These are phyloP conservation scores for Ophiostoma himal-ulmi DNA, from an alignment of 2,329 filamentous ascomycete species.

Conservation along the genomic window DNA sequence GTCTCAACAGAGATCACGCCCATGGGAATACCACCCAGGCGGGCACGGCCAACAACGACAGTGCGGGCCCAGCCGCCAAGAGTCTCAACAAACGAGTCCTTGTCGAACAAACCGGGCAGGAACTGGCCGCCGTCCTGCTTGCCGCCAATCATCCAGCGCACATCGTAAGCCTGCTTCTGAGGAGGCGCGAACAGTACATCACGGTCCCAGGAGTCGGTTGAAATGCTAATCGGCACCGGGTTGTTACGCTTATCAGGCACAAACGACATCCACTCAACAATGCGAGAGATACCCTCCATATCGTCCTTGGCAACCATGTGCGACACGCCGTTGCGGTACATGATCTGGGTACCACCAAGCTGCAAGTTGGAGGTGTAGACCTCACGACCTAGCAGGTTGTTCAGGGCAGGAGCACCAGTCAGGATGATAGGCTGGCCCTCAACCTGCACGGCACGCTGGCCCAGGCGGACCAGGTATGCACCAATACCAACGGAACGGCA, in stretches of 20 bases:
- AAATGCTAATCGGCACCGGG: constrained; percentile 86
- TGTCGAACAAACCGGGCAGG: constrained; percentile 89
- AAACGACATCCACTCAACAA: constrained; percentile 96
- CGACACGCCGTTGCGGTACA: constrained; percentile 99
- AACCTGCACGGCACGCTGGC: constrained; percentile 96
- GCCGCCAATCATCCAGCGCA: constrained; percentile 86
- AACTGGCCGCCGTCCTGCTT: constrained; percentile 81
- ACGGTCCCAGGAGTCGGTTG: constrained; percentile 83
- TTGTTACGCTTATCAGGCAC: constrained; percentile 92
- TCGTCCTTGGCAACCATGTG: constrained; percentile 98
- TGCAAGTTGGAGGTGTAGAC: constrained; percentile 99
- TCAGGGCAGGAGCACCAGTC: constrained; percentile 92
- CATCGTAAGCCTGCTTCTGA: constrained; percentile 82
- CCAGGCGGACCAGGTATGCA: constrained; percentile 96
- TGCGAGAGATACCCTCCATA: constrained; percentile 95
- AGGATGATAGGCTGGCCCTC: constrained; percentile 98
- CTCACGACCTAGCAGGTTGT: constrained; percentile 95
- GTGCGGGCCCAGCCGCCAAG: constrained; percentile 96
- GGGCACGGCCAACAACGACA: constrained; percentile 92
- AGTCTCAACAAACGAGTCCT: constrained; percentile 91
- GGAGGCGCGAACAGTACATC: constrained; percentile 79
- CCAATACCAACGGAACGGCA: constrained; percentile 98
- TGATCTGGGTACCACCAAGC: constrained; percentile 99
- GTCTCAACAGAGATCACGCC: constrained; percentile 98
- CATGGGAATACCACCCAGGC: constrained; percentile 93